Conservation (phyloP, 495 filamentous ascomycete genomes). For the Xylaria grammica region DNA sequence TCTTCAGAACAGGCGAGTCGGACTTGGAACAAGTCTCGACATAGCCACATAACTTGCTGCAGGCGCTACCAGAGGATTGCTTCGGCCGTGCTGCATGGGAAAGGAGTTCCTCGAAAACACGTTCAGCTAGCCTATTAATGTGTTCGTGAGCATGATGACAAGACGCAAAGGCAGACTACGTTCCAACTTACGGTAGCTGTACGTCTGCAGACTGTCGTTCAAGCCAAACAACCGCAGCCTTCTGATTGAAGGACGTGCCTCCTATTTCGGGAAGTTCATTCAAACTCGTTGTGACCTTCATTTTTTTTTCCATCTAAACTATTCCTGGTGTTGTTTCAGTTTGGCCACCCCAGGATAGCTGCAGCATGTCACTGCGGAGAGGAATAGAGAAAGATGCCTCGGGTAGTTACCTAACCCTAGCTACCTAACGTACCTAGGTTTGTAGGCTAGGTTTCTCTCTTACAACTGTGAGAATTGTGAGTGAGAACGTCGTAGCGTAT, state of each 20-base stretch:
- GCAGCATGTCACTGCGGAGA: not conserved
- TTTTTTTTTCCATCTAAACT: not conserved
- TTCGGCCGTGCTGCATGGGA: slow-evolving; percentile 50
- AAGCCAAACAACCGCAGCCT: slow-evolving; percentile 42
- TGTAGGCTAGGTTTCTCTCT: too few species aligned
- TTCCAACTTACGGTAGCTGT: slow-evolving; percentile 33
- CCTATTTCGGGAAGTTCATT: slow-evolving; percentile 26
- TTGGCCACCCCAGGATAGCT: not conserved
- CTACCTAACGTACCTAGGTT: too few species aligned
- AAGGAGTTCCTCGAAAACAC: slow-evolving; percentile 46
- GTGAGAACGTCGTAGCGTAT: too few species aligned
- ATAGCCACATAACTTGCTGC: slow-evolving; percentile 59
- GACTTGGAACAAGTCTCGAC: slow-evolving; percentile 60
- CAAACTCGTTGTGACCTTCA: slow-evolving; percentile 25
- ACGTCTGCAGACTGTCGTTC: slow-evolving; percentile 35
- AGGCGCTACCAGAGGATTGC: slow-evolving; percentile 51
- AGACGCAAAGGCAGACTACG: not conserved
- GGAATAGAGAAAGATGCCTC: too few species aligned
- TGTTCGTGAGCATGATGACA: slow-evolving; percentile 23
- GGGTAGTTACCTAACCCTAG: too few species aligned
- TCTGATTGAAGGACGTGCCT: slow-evolving; percentile 36
- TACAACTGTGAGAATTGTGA: too few species aligned
- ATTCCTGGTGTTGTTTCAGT: not conserved
- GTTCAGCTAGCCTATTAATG: slow-evolving; percentile 16
- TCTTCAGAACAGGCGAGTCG: slow-evolving; percentile 38